Evolutionary conservation across 1,139 yeast species (phyloP).

Genomic region (Candida labiduridarum): DNA sequence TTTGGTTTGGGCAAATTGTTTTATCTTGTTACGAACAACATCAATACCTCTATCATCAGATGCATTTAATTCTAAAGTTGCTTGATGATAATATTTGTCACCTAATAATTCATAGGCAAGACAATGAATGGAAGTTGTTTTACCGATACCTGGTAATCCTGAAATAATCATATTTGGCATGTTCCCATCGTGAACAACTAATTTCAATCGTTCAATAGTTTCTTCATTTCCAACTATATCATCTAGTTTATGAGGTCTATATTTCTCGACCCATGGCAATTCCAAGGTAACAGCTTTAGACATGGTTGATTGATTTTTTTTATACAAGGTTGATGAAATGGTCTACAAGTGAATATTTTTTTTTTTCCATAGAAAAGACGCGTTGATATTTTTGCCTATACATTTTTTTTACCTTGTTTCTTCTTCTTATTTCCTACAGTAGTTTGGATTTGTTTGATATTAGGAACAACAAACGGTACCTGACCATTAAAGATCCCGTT

Average conservation of each 20-base stretch:
- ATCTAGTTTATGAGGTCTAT: slow-evolving; percentile 74
- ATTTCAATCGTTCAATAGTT: slow-evolving; percentile 79
- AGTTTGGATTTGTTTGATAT: slow-evolving; percentile 41
- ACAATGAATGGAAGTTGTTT: slow-evolving; percentile 92
- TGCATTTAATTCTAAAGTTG: slow-evolving; percentile 77
- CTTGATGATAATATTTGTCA: slow-evolving; percentile 65
- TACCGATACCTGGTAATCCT: slow-evolving; percentile 96
- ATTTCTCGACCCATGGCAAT: slow-evolving; percentile 87
- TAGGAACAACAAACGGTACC: slow-evolving; percentile 29
- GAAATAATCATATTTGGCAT: slow-evolving; percentile 96
- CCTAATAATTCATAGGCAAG: slow-evolving; percentile 85
- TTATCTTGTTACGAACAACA: slow-evolving; percentile 50
- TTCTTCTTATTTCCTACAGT: slow-evolving; percentile 31
- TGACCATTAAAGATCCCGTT: slow-evolving; percentile 28
- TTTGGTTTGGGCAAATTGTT: slow-evolving; percentile 73
- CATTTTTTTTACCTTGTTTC: slow-evolving; percentile 17
- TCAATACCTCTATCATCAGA: slow-evolving; percentile 55
- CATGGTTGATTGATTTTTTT: slow-evolving; percentile 6
- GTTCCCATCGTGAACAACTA: slow-evolving; percentile 90
- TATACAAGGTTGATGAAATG: background rate
- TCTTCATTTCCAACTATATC: slow-evolving; percentile 95
- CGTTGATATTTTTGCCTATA: background rate
- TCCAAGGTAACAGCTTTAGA: slow-evolving; percentile 26
- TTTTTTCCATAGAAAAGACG: slow-evolving; percentile 4
- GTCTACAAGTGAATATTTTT: background rate